These are phyloP conservation scores for Barnettozyma botsteinii DNA, from an alignment of 805 yeast species.

Conservation along the genomic window DNA sequence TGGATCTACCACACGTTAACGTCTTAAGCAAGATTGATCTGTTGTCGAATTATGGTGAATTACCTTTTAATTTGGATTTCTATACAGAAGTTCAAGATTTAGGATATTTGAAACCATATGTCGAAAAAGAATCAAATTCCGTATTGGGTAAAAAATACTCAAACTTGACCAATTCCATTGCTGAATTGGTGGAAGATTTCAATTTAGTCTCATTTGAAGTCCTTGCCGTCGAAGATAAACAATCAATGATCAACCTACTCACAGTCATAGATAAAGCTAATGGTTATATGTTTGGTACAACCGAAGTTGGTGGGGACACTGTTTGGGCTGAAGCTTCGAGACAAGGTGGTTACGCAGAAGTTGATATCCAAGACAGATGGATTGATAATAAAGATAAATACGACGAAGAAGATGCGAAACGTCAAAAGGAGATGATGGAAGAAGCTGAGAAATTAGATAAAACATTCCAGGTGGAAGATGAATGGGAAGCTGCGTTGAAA, in stretches of 20 bases:
- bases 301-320: slow-evolving; percentile 94
- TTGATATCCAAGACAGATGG: slow-evolving; percentile 94
- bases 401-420: slow-evolving; percentile 56
- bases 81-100: slow-evolving; percentile 93
- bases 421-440: slow-evolving; percentile 35
- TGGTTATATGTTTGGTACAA: slow-evolving; percentile 89
- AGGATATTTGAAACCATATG: slow-evolving; percentile 54
- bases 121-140: slow-evolving; percentile 69
- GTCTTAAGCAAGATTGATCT: slow-evolving; percentile 89
- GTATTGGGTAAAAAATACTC: slow-evolving; percentile 56
- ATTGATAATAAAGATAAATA: slow-evolving; percentile 74
- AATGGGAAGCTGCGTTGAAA: slow-evolving; percentile 60
- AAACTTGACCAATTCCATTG: slow-evolving; percentile 66
- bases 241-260: slow-evolving; percentile 80
- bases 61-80: slow-evolving; percentile 78
- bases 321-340: slow-evolving; percentile 96
- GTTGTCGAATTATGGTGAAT: slow-evolving; percentile 65
- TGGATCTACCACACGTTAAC: slow-evolving; percentile 89
- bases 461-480: slow-evolving; percentile 54
- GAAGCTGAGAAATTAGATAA: slow-evolving; percentile 36
- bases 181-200: slow-evolving; percentile 81
- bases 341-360: slow-evolving; percentile 53
- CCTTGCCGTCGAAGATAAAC: slow-evolving; percentile 83
- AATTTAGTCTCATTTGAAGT: slow-evolving; percentile 87
- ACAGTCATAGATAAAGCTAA: slow-evolving; percentile 81